Evolutionary conservation across 2,329 filamentous ascomycete genomes (phyloP).

Genomic region (Claviceps sp.): DNA sequence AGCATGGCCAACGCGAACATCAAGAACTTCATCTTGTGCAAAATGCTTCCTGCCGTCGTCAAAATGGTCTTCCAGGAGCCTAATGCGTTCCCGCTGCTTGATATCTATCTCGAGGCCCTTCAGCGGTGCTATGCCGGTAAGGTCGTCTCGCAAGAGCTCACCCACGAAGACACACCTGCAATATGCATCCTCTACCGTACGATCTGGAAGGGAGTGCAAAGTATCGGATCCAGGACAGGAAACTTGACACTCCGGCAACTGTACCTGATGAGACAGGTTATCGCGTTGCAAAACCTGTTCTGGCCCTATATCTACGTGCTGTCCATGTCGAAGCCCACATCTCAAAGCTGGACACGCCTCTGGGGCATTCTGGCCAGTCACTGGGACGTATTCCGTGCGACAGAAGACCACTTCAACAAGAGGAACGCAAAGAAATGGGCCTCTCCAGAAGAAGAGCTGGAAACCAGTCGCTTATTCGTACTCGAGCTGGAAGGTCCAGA

Average conservation of each 20-base stretch:
- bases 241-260: constrained; percentile 13
- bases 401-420: constrained; percentile 9
- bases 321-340: constrained; percentile 6
- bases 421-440: constrained; percentile 7
- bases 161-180: constrained; percentile 18
- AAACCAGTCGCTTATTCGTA: constrained; percentile 12
- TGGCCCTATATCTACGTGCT: constrained; percentile 17
- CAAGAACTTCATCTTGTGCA: constrained; percentile 32
- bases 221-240: constrained; percentile 9
- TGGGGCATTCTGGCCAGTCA: constrained; percentile 8
- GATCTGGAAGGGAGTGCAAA: constrained; percentile 16
- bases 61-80: constrained; percentile 20
- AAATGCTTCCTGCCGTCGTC: constrained; percentile 42
- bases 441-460: constrained; percentile 7
- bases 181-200: constrained; percentile 20
- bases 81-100: constrained; percentile 33
- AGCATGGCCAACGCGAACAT: constrained; percentile 35
- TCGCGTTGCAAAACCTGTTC: constrained; percentile 16
- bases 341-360: constrained; percentile 10
- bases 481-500: constrained; percentile 6
- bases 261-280: constrained; percentile 16
- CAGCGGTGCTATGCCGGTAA: constrained; percentile 20
- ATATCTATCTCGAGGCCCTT: constrained; percentile 35
- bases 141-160: constrained; percentile 24
- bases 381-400: constrained; percentile 9